These are phyloP conservation scores for Leonotis leonurus DNA, from an alignment of 257 asterid genomes.

Conservation along the genomic window DNA sequence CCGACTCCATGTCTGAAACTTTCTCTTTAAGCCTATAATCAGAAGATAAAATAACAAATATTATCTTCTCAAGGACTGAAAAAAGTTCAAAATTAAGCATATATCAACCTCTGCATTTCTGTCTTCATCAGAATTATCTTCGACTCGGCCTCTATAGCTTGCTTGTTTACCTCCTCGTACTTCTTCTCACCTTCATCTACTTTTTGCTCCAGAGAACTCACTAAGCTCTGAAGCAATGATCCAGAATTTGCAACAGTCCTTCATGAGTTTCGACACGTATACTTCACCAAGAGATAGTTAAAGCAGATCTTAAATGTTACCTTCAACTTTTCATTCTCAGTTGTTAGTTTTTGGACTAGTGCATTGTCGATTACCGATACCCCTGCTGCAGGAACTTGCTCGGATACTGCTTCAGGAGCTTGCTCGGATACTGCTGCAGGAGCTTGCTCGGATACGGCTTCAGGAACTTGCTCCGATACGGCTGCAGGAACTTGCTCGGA, in stretches of 20 bases:
- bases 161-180: conserved; percentile 53
- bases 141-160: conserved; percentile 68
- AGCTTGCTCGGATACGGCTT: conserved; percentile 24
- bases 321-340: conserved; percentile 81
- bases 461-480: conserved; percentile 20
- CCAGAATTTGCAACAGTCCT: conserved; percentile 4
- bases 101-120: conserved; percentile 54
- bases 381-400: conserved; percentile 21
- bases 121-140: conserved; percentile 64
- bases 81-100: no score
- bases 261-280: conserved; percentile 8
- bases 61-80: conserved; percentile 9
- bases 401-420: conserved; percentile 15
- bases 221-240: conserved; percentile 42
- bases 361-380: conserved; percentile 46
- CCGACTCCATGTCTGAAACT: conserved; percentile 58
- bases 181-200: conserved; percentile 68
- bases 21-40: conserved; percentile 65
- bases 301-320: conserved; percentile 15
- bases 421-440: conserved; percentile 16
- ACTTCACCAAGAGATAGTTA: conserved; percentile 10
- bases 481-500: no score
- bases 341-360: conserved; percentile 40
- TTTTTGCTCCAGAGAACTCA: conserved; percentile 54
- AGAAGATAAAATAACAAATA: conserved; percentile 17